Evolutionary conservation across 176 grass and related monocot species (phyloP).

Genomic region (Areca catechu): DNA sequence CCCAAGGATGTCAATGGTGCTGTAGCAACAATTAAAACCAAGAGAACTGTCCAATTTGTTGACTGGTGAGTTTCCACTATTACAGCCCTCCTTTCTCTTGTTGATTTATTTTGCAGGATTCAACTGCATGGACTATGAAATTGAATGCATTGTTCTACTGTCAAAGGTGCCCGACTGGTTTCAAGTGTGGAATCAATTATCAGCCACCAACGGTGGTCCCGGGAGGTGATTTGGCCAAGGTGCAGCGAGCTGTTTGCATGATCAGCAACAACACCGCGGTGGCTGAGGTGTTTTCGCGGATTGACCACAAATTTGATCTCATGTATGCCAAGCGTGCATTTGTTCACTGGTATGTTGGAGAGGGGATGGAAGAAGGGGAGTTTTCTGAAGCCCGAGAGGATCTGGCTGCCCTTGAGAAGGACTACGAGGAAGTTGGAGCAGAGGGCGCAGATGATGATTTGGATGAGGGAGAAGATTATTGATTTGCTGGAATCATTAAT

Average conservation of each 20-base stretch:
- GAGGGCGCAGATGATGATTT: constrained; percentile 69
- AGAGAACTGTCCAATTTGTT: constrained; percentile 95
- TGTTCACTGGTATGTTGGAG: constrained; percentile 88
- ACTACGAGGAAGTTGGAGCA: constrained; percentile 73
- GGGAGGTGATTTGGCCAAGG: constrained; percentile 79
- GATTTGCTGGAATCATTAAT: constrained; percentile 5
- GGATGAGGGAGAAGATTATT: constrained; percentile 66
- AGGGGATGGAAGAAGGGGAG: constrained; percentile 90
- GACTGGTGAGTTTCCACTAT: constrained; percentile 66
- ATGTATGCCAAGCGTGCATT: constrained; percentile 85
- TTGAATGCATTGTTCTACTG: constrained; percentile 5
- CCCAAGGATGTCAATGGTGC: constrained; percentile 97
- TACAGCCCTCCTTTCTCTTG: background rate
- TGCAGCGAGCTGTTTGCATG: constrained; percentile 90
- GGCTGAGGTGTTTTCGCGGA: constrained; percentile 74
- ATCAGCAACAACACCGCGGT: constrained; percentile 96
- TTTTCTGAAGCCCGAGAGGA: constrained; percentile 89
- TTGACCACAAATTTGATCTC: constrained; percentile 90
- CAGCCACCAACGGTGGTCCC: constrained; percentile 86
- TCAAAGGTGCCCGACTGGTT: constrained; percentile 78
- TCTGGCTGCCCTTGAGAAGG: constrained; percentile 82
- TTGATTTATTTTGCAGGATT: background rate
- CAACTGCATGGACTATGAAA: background rate
- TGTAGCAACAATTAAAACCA: constrained; percentile 95
- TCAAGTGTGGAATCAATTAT: constrained; percentile 96